Conservation (phyloP, 176 grass and related monocot genomes). For the Bolboschoenus planiculmis region DNA sequence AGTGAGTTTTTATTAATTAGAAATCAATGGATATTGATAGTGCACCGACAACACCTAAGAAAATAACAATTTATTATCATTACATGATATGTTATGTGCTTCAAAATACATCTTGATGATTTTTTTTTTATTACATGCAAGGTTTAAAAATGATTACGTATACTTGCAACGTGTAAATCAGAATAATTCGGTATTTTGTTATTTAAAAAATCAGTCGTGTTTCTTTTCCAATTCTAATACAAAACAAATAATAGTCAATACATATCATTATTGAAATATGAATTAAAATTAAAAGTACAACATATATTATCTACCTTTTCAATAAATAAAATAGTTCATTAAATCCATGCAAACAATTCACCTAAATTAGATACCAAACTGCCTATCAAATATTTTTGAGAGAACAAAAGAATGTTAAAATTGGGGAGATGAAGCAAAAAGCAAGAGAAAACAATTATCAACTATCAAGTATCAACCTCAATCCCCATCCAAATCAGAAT, state of each 20-base stretch:
- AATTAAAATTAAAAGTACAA: neutral
- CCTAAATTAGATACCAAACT: too few species aligned
- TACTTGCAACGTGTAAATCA: neutral
- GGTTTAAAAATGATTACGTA: too few species aligned
- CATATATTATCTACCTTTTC: neutral
- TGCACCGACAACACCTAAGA: too few species aligned
- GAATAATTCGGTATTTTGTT: neutral
- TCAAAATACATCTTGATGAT: neutral
- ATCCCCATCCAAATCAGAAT: neutral
- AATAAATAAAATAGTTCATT: neutral
- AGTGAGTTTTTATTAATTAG: neutral
- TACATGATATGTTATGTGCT: neutral
- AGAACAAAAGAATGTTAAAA: neutral
- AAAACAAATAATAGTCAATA: neutral
- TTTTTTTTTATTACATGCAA: neutral
- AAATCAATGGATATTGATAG: too few species aligned
- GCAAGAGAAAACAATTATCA: too few species aligned
- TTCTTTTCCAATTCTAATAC: too few species aligned
- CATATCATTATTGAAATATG: neutral
- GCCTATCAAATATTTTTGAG: neutral
- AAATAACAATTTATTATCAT: neutral
- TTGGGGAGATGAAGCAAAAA: neutral
- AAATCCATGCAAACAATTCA: neutral
- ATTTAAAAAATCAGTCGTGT: too few species aligned
- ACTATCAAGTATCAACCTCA: too few species aligned